A percentile compares a stretch with the other conserved stretches of the same genome.
Conservation (phyloP, 306 rosid genomes). For the Neltuma alba region DNA sequence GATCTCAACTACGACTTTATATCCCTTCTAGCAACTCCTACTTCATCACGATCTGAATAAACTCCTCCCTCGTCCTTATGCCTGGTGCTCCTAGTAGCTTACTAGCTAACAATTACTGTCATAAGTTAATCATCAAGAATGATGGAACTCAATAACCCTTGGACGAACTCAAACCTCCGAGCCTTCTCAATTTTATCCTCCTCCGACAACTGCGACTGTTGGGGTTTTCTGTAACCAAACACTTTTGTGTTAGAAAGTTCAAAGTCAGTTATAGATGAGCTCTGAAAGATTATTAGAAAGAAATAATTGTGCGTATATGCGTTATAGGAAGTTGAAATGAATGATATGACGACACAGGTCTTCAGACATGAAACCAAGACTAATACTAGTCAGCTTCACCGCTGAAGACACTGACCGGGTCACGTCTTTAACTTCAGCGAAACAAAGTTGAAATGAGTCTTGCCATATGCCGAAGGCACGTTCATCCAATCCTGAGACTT, state of each 20-base stretch:
- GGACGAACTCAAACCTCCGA: slow-evolving; percentile 71
- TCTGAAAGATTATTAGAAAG: neutral
- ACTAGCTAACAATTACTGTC: slow-evolving; percentile 15
- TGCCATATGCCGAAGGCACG: neutral
- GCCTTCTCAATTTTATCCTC: slow-evolving; percentile 74
- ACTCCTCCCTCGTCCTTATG: slow-evolving; percentile 26
- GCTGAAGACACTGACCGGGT: neutral
- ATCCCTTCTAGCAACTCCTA: slow-evolving; percentile 35
- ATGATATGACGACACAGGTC: neutral
- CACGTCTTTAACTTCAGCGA: neutral
- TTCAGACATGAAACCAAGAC: neutral
- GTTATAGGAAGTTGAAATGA: neutral
- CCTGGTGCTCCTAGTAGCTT: slow-evolving; percentile 23
- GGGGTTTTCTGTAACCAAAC: slow-evolving; percentile 55
- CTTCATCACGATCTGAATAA: slow-evolving; percentile 23
- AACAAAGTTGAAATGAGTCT: neutral
- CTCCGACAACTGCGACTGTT: slow-evolving; percentile 45
- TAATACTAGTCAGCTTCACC: neutral
- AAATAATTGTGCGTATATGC: neutral
- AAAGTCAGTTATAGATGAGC: neutral
- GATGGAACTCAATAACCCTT: slow-evolving; percentile 76
- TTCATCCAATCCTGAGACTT: neutral
- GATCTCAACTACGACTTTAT: neutral
- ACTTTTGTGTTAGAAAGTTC: slow-evolving; percentile 27
- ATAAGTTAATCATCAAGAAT: slow-evolving; percentile 55